Evolutionary conservation across 2,329 filamentous ascomycete genomes (phyloP).

Genomic region (Mycosphaerella arachidis): DNA sequence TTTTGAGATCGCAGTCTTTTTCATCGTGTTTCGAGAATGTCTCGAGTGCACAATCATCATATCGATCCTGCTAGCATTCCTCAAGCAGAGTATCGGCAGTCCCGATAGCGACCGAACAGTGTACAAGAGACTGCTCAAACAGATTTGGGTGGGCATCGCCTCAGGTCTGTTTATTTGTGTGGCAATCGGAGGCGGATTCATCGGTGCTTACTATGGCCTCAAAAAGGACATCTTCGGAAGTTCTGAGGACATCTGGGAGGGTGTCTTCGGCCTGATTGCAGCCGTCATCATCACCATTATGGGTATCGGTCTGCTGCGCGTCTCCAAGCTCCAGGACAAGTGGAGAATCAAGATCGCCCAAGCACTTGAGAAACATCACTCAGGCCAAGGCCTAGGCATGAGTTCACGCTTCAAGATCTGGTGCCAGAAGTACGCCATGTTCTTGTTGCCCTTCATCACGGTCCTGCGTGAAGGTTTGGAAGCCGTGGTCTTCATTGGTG

Average conservation of each 20-base stretch:
- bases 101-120: slow-evolving; percentile 57
- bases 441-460: slow-evolving; percentile 79
- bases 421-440: slow-evolving; percentile 78
- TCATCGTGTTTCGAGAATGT: slow-evolving; percentile 83
- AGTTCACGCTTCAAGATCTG: slow-evolving; percentile 56
- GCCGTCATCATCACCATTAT: slow-evolving; percentile 76
- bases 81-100: slow-evolving; percentile 70
- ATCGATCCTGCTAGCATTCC: slow-evolving; percentile 77
- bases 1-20: slow-evolving; percentile 57
- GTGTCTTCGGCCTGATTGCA: slow-evolving; percentile 70
- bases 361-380: slow-evolving; percentile 57
- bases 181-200: slow-evolving; percentile 61
- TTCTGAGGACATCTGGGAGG: slow-evolving; percentile 76
- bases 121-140: slow-evolving; percentile 52
- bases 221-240: slow-evolving; percentile 62
- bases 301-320: slow-evolving; percentile 72
- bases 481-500: slow-evolving; percentile 79
- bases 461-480: slow-evolving; percentile 84
- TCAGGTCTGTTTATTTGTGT: slow-evolving; percentile 62
- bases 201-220: slow-evolving; percentile 68
- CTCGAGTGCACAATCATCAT: slow-evolving; percentile 81
- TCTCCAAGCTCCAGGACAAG: slow-evolving; percentile 79
- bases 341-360: slow-evolving; percentile 79
- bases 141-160: slow-evolving; percentile 66
- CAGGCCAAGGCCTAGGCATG: slow-evolving; percentile 33